These are phyloP conservation scores for Pseudogymnoascus pannorum DNA, from an alignment of 2,329 filamentous ascomycete species.

Conservation along the genomic window DNA sequence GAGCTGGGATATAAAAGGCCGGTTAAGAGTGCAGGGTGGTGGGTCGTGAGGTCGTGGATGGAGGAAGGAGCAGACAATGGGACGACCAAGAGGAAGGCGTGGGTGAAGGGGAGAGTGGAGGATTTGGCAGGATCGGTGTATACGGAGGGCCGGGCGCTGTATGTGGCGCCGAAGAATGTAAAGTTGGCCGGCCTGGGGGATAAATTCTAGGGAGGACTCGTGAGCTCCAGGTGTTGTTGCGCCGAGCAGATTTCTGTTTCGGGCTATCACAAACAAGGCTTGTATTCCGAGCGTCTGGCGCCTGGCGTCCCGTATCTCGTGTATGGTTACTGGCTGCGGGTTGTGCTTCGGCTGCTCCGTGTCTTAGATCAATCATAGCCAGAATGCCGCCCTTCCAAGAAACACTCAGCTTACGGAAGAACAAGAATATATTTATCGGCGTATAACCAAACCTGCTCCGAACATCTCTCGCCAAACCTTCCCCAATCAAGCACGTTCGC, in stretches of 20 bases:
- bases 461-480: neutral
- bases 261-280: neutral
- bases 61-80: constrained; percentile 29
- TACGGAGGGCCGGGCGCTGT: constrained; percentile 51
- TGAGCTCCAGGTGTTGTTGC: neutral
- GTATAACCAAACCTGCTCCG: neutral
- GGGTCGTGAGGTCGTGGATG: constrained; percentile 49
- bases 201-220: constrained; percentile 4
- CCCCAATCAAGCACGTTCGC: neutral
- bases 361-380: neutral
- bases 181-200: neutral
- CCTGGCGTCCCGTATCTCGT: neutral
- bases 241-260: neutral
- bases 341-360: neutral
- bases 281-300: neutral
- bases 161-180: constrained; percentile 47
- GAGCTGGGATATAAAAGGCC: constrained; percentile 56
- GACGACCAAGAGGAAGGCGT: constrained; percentile 42
- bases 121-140: constrained; percentile 47
- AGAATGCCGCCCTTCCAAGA: neutral
- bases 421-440: neutral
- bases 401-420: neutral
- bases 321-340: neutral
- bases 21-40: constrained; percentile 53
- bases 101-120: constrained; percentile 48